Evolutionary conservation across 805 yeast species (phyloP), one percentile per base, ranked within the genome.

Genomic region (Kodamaea hsintzibuensis): DNA sequence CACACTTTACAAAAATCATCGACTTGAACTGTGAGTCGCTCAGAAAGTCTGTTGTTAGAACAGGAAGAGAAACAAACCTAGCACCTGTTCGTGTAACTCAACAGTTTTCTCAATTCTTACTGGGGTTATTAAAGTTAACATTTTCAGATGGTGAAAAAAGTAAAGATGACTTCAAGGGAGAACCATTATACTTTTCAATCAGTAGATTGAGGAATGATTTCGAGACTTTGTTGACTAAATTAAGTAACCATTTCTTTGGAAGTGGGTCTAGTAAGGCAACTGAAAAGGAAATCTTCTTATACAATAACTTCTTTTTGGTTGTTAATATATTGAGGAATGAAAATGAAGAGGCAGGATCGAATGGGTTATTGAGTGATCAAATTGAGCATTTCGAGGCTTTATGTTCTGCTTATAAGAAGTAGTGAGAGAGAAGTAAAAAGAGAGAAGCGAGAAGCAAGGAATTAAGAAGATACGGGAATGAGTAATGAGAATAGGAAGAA

Each of bases 21-120:
- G 97, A 91, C 65, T 71, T 82, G 35, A 89, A 93, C 61, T 86
- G 96, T 61, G 88, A 84, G 17, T 82, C 85, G 49, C 72, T 91
- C 66, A 85, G 87, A 57, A 81, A 77, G 50, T 80, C 80, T 14
- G 68, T 68, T 47, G 75, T 60, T 55, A 80, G 65, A 3, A 57
- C 62, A 7, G 60, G 61, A 16, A 60, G 65, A 30, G 64, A 62
- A 25, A 53, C 65, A 10, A 63, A 64, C 25, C 62, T 73, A 33
- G 80, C 83, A 0, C 81, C 83, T 0, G 70, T 79, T 16, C 82
- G 78, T 12, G 66, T 92, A 35, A 90, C 98, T 0, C 91, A 90
- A 59, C 89, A 88, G 52, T 89, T 90, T 69, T 85, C 96, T 0
- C 84, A 82, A 51, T 81, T 88, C 53, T 62, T 93, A 9, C 79